A percentile compares a stretch with the other conserved stretches of the same genome.
These are phyloP conservation scores for Aspergillus leporis DNA, from an alignment of 495 filamentous ascomycete genomes.

Conservation along the genomic window DNA sequence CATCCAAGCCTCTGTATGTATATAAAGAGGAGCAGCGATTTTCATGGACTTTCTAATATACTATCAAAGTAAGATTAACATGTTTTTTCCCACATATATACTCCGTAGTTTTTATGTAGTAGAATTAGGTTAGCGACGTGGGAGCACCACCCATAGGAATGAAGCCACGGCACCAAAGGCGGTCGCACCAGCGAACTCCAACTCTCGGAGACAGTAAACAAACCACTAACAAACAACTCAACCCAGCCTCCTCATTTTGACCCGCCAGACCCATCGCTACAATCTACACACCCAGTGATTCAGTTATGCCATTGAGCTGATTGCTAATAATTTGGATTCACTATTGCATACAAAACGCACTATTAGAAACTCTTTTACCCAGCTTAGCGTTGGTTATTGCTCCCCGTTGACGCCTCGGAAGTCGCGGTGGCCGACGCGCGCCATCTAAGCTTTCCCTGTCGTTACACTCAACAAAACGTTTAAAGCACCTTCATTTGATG, in stretches of 20 bases:
- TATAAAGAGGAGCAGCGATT: conserved; percentile 6
- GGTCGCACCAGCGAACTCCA: conserved; percentile 7
- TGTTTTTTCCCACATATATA: conserved; percentile 6
- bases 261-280: not conserved
- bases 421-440: conserved; percentile 16
- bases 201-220: conserved; percentile 24
- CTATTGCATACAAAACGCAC: not conserved
- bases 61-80: not conserved
- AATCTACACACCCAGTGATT: not conserved
- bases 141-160: too few species aligned
- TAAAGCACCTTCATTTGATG: not conserved
- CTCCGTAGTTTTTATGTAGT: not conserved
- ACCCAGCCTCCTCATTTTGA: conserved; percentile 21
- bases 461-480: not conserved
- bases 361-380: not conserved
- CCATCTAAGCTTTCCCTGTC: not conserved
- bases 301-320: not conserved
- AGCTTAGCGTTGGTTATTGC: not conserved
- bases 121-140: not conserved
- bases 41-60: conserved; percentile 2
- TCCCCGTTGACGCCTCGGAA: not conserved
- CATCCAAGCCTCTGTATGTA: conserved; percentile 4
- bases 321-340: not conserved
- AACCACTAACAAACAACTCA: conserved; percentile 28
- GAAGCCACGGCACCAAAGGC: conserved; percentile 12